A percentile compares a stretch with the other conserved stretches of the same genome.
phyloP scores from a whole-genome alignment of 257 asterid genomes.

The Linaria vulgaris region DNA sequence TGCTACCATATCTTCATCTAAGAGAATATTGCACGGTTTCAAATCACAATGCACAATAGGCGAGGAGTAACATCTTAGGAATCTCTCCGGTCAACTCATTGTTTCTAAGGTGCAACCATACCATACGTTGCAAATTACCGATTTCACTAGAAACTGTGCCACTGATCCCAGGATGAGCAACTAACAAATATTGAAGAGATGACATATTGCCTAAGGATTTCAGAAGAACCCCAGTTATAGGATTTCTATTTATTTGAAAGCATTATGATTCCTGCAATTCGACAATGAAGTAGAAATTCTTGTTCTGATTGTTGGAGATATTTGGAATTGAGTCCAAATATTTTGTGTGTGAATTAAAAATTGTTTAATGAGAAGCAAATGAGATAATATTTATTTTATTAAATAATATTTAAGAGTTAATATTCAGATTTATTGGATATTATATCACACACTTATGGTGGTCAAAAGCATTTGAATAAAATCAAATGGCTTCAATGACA shows the following conservation, averaged over 20 bases:
- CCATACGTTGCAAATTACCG: constrained; percentile 21
- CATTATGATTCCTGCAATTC: constrained; percentile 8
- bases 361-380: too few relatives aligned
- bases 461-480: too few relatives aligned
- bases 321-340: too few relatives aligned
- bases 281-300: constrained; percentile 22
- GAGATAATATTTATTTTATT: too few relatives aligned
- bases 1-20: constrained; percentile 3
- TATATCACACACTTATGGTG: too few relatives aligned
- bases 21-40: constrained; percentile 37
- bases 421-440: too few relatives aligned
- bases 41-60: constrained; percentile 36
- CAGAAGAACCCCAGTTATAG: constrained; percentile 26
- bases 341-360: too few relatives aligned
- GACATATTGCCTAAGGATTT: constrained; percentile 26
- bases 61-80: constrained; percentile 15
- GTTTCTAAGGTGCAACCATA: background rate
- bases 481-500: too few relatives aligned
- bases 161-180: background rate
- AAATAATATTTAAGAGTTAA: too few relatives aligned
- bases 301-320: too few relatives aligned
- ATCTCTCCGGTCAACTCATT: constrained; percentile 22
- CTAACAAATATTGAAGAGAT: background rate
- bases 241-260: background rate
- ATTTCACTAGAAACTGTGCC: constrained; percentile 27